Conservation (phyloP, 345 rosid species). For the Lenwebbia sp. region DNA sequence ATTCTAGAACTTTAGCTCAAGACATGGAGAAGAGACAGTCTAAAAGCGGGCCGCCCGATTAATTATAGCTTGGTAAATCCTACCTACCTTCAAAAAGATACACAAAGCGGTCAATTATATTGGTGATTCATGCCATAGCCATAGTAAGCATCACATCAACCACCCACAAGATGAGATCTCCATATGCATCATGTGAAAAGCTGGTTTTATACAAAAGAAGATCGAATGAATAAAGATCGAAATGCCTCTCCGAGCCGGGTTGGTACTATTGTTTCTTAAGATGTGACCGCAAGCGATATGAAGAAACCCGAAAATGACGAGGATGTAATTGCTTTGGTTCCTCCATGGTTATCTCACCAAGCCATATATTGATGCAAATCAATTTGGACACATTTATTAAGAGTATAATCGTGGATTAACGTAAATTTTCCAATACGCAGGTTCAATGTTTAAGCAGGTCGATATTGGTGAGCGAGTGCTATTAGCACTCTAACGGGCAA, state of each 20-base stretch:
- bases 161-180: neutral
- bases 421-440: no score
- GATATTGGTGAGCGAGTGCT: neutral
- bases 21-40: conserved; percentile 28
- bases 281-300: neutral
- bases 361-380: no score
- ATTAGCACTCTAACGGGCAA: neutral
- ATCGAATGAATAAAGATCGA: no score
- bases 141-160: neutral
- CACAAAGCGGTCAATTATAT: neutral
- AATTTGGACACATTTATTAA: no score
- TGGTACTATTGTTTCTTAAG: neutral
- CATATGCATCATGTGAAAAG: neutral
- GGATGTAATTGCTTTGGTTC: no score
- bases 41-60: neutral
- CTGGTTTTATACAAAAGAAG: no score
- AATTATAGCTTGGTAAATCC: neutral
- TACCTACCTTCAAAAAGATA: neutral
- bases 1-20: neutral
- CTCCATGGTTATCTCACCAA: no score
- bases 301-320: neutral
- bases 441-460: neutral
- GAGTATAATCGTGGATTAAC: no score
- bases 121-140: neutral
- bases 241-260: neutral